phyloP scores from a whole-genome alignment of 2,329 filamentous ascomycete genomes.

The Pyricularia sp. region DNA sequence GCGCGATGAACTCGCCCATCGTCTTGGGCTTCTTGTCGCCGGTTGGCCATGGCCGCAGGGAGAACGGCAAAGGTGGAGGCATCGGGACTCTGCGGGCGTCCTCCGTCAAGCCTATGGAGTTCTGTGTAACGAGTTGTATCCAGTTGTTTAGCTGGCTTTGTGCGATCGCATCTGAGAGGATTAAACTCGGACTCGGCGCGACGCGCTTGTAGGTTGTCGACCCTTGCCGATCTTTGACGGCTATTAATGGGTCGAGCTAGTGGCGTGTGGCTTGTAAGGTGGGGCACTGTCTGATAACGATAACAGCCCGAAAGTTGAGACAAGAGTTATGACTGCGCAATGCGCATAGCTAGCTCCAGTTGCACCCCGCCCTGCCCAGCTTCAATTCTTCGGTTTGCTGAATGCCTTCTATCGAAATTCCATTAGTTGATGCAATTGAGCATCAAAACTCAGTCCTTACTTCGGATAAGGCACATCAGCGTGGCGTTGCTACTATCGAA shows the following conservation, averaged over 20 bases:
- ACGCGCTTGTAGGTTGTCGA: not conserved
- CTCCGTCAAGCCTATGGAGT: not conserved
- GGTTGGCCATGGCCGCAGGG: conserved; percentile 55
- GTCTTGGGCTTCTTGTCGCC: conserved; percentile 47
- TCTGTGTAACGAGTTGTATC: not conserved
- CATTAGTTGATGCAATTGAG: not conserved
- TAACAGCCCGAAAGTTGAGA: not conserved
- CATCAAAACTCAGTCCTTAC: not conserved
- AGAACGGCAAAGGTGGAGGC: conserved; percentile 29
- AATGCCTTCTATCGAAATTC: not conserved
- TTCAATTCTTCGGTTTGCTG: not conserved
- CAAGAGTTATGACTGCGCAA: not conserved
- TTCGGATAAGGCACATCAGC: not conserved
- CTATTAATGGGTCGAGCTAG: not conserved
- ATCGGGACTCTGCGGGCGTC: conserved; percentile 5
- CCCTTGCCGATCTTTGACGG: not conserved
- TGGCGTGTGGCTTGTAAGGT: not conserved
- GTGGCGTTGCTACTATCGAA: not conserved
- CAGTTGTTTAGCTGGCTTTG: not conserved
- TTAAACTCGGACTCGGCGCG: not conserved
- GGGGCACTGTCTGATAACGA: not conserved
- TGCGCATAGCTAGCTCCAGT: too few species aligned
- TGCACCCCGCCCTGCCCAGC: not conserved
- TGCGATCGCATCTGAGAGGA: not conserved
- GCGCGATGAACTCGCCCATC: conserved; percentile 66